Conservation (phyloP, 257 asterid species). For the Scutellaria baicalensis region DNA sequence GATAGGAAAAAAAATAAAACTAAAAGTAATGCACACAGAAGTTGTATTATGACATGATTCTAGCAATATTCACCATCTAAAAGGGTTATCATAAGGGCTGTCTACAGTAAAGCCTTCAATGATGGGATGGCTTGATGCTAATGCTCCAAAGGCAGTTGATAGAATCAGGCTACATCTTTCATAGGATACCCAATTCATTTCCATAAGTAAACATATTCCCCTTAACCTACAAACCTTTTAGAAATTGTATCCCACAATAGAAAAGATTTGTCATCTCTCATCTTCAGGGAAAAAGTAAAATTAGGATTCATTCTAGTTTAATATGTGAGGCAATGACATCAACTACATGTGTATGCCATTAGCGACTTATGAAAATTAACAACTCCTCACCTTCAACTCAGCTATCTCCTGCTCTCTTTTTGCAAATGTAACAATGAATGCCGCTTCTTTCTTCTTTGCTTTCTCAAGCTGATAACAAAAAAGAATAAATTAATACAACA, state of each 20-base stretch:
- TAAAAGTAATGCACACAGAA: too few relatives aligned
- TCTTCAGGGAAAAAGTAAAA: not conserved
- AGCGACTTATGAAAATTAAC: not conserved
- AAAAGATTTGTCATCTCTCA: not conserved
- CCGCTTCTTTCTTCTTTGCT: constrained; percentile 95
- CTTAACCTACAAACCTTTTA: not conserved
- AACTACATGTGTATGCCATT: not conserved
- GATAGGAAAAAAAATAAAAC: not conserved
- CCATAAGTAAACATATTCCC: not conserved
- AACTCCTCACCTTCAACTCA: constrained; percentile 74
- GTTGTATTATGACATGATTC: not conserved
- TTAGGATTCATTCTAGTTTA: not conserved
- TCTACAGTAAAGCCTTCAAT: not conserved
- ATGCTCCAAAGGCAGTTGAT: not conserved
- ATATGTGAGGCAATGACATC: not conserved
- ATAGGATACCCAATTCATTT: too few relatives aligned
- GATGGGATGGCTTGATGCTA: constrained; percentile 1
- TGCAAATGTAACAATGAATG: constrained; percentile 91
- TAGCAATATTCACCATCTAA: not conserved
- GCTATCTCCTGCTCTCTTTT: constrained; percentile 99
- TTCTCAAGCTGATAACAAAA: constrained; percentile 65
- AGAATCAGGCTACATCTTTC: too few relatives aligned
- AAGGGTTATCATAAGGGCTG: not conserved
- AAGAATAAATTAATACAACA: not conserved
- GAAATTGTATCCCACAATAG: not conserved